Conservation (phyloP, 2,329 filamentous ascomycete genomes). For the Aspergillus sp. region DNA sequence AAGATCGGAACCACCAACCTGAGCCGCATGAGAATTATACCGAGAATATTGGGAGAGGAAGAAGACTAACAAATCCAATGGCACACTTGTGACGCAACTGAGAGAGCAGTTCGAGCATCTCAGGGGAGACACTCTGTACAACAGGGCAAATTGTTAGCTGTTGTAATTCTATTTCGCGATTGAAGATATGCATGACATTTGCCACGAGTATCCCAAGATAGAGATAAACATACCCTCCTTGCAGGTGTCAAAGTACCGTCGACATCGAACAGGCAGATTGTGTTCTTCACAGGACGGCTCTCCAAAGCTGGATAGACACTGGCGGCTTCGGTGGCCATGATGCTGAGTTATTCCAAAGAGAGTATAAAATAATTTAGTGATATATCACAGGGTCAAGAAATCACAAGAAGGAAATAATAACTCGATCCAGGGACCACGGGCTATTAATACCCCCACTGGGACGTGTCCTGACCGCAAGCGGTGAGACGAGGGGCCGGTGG, state of each 20-base stretch:
- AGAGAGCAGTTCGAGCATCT: slow-evolving; percentile 78
- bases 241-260: slow-evolving; percentile 86
- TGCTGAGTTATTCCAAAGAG: slow-evolving; percentile 5
- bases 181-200: too few species aligned
- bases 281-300: slow-evolving; percentile 84
- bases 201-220: too few species aligned
- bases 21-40: slow-evolving; percentile 11
- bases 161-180: background rate
- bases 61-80: slow-evolving; percentile 26
- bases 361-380: slow-evolving; percentile 5
- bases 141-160: slow-evolving; percentile 2
- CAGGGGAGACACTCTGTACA: slow-evolving; percentile 62
- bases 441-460: too few species aligned
- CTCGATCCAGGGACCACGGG: too few species aligned
- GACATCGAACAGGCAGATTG: slow-evolving; percentile 93
- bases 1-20: slow-evolving; percentile 83
- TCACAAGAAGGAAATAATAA: slow-evolving; percentile 5
- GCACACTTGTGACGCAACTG: slow-evolving; percentile 62
- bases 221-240: slow-evolving; percentile 57
- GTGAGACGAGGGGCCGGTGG: too few species aligned
- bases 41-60: slow-evolving; percentile 5
- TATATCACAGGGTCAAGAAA: slow-evolving; percentile 1
- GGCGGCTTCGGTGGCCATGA: slow-evolving; percentile 26
- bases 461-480: too few species aligned
- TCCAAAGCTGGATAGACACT: slow-evolving; percentile 65